A percentile compares a stretch with the other conserved stretches of the same genome.
Evolutionary conservation across 495 filamentous ascomycete species (phyloP).

Genomic region (Aspergillus hancockii): DNA sequence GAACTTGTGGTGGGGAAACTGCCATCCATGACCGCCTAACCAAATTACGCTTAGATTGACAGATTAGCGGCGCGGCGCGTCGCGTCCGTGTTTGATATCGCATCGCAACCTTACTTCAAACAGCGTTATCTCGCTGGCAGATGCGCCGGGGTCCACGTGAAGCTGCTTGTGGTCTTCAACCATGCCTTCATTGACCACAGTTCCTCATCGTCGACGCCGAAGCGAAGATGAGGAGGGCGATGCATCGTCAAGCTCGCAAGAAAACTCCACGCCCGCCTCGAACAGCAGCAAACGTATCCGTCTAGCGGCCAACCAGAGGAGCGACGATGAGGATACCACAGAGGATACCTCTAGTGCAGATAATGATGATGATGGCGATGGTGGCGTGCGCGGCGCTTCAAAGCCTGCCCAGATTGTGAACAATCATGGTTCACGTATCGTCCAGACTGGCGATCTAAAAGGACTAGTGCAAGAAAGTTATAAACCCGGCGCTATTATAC

Average conservation of each 20-base stretch:
- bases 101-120: background rate
- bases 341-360: constrained; percentile 17
- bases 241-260: constrained; percentile 23
- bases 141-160: constrained; percentile 4
- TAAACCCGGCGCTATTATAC: constrained; percentile 86
- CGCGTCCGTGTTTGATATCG: constrained; percentile 17
- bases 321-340: constrained; percentile 7
- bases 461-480: constrained; percentile 33
- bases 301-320: constrained; percentile 21
- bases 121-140: constrained; percentile 10
- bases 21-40: constrained; percentile 28
- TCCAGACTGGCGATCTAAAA: constrained; percentile 8
- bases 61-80: constrained; percentile 20
- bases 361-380: constrained; percentile 7
- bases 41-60: constrained; percentile 14
- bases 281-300: constrained; percentile 38
- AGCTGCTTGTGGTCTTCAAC: constrained; percentile 14
- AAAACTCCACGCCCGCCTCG: constrained; percentile 20
- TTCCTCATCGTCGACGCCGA: constrained; percentile 35
- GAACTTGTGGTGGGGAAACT: background rate
- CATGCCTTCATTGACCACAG: constrained; percentile 32
- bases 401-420: constrained; percentile 5
- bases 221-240: constrained; percentile 28
- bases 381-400: constrained; percentile 8
- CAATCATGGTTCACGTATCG: background rate